Evolutionary conservation across 345 rosid species (phyloP).

Genomic region (Murraya paniculata): DNA sequence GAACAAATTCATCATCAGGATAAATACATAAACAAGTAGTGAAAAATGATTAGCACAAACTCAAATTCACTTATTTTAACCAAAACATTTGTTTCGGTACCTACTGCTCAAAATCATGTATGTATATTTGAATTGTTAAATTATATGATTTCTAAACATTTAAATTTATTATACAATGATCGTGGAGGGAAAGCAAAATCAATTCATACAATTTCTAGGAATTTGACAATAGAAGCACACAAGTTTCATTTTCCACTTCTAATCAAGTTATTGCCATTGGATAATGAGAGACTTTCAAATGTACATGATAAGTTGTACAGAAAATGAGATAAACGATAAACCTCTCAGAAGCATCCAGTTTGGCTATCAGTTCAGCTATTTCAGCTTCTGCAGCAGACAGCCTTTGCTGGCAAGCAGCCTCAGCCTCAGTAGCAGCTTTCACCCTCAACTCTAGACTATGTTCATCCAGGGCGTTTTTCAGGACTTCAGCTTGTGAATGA

Average conservation of each 20-base stretch:
- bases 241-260: neutral
- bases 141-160: neutral
- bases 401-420: slow-evolving; percentile 86
- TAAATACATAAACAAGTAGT: neutral
- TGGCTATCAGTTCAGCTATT: slow-evolving; percentile 70
- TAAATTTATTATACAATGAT: neutral
- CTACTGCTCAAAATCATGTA: neutral
- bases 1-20: neutral
- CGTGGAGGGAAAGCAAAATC: neutral
- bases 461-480: slow-evolving; percentile 72
- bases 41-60: neutral
- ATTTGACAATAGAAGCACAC: neutral
- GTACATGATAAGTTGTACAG: neutral
- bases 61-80: neutral
- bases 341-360: slow-evolving; percentile 77
- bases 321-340: slow-evolving; percentile 27
- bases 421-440: slow-evolving; percentile 92
- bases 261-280: neutral
- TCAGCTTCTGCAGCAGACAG: slow-evolving; percentile 84
- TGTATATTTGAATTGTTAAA: neutral
- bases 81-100: neutral
- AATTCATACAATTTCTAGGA: neutral
- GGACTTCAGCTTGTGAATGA: slow-evolving; percentile 64
- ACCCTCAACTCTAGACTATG: slow-evolving; percentile 92
- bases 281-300: neutral